Evolutionary conservation across 2,329 filamentous ascomycete genomes (phyloP).

Genomic region (Exophiala lecanii-corni): DNA sequence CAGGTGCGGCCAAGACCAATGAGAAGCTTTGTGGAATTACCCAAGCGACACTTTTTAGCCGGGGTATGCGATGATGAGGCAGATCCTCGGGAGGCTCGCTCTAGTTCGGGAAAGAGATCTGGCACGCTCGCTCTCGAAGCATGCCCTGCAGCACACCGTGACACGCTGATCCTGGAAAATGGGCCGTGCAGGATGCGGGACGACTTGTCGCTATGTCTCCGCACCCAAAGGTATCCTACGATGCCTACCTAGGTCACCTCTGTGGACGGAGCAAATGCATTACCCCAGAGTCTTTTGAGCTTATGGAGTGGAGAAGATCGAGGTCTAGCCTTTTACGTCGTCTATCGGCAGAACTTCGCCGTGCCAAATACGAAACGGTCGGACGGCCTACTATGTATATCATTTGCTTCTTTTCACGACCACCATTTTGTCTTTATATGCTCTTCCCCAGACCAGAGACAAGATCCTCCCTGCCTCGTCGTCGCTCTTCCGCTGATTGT

Average conservation of each 20-base stretch:
- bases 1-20: slow-evolving; percentile 2
- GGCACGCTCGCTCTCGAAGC: not conserved
- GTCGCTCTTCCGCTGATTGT: slow-evolving; percentile 9
- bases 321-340: not conserved
- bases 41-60: slow-evolving; percentile 4
- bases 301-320: slow-evolving; percentile 2
- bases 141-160: slow-evolving; percentile 2
- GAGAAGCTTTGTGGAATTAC: slow-evolving; percentile 7
- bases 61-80: slow-evolving; percentile 3
- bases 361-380: slow-evolving; percentile 1
- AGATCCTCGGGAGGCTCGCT: slow-evolving; percentile 1
- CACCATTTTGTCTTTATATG: slow-evolving; percentile 2
- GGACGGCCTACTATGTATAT: slow-evolving; percentile 2
- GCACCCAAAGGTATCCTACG: not conserved
- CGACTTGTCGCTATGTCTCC: slow-evolving; percentile 1
- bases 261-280: too few relatives aligned
- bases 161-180: slow-evolving; percentile 1
- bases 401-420: slow-evolving; percentile 1
- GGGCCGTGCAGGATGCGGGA: slow-evolving; percentile 2
- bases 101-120: slow-evolving; percentile 1
- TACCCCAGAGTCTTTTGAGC: slow-evolving; percentile 3
- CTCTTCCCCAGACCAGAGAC: slow-evolving; percentile 4
- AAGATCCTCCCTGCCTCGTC: slow-evolving; percentile 6
- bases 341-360: slow-evolving; percentile 5
- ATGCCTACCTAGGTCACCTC: too few relatives aligned